Base-by-base conservation (phyloP, 1,284 basidiomycete species). In the Heliocybe sulcata region DNA sequence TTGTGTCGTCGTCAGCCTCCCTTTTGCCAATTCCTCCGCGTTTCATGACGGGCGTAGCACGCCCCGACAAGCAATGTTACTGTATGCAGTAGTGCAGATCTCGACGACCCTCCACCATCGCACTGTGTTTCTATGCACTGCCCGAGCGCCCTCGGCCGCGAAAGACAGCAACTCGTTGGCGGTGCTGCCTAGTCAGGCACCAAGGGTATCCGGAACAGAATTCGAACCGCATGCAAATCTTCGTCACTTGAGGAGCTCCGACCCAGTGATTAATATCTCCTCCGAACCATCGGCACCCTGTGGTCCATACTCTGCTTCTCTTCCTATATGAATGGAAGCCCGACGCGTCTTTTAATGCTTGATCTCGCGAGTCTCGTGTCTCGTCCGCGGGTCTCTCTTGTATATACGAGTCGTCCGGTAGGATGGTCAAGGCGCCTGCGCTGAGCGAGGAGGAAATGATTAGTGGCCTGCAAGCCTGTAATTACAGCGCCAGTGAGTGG, bases 401-500 rank as follows among this genome's bases (percentile, higher is more conserved):
- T 42, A 42, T 42, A 42, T 42, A n/a, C 38, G 38, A 42, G 8
- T 6, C 38, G 3, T 42, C 38, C 8, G 16, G 8, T 6, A 42
- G 38, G 4, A 42, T 6, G 16, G 16, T 42, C 8, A 25, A 25
- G 22, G 8, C n/a, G 8, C 38, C 38, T 16, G 19, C 3, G 16
- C 38, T 42, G 8, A 42, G 16, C 38, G 47, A 49, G 14, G 47
- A 8, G 23, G 47, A 49, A 29, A 49, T 49, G 47, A 14, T 25
- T 49, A 9, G 23, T 8, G 59, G 59, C 0, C 33, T 54, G 2
- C 20, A 60, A 48, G 53, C 52, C 25, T 64, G 64, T 55, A 65
- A 66, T 53, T 66, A 65, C 56, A 64, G 60, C 35, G 58, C 61
- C 8, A 61, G 65, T 65, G 27, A 58, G 61, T n/a, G n/a, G n/a